phyloP scores from a whole-genome alignment of 768 basidiomycete genomes.

The Podaxis sp. region DNA sequence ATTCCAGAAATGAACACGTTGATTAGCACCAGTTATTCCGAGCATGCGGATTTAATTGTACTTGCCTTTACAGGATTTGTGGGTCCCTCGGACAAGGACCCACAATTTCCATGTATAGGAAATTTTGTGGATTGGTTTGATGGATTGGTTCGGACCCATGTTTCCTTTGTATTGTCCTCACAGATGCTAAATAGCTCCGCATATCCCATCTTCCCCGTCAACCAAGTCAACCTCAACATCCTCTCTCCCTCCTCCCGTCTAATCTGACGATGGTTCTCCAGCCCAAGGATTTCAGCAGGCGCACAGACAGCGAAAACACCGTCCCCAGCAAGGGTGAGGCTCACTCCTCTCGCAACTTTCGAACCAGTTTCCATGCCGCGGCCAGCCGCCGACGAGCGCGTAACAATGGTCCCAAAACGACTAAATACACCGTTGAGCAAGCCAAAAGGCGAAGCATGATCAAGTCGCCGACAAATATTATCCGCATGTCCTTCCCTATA shows the following conservation, averaged over 20 bases:
- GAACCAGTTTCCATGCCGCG: constrained; percentile 19
- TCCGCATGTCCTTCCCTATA: constrained; percentile 25
- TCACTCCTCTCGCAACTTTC: constrained; percentile 16
- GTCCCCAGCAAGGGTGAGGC: constrained; percentile 12
- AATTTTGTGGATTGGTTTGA: constrained; percentile 10
- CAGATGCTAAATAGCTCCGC: constrained; percentile 2
- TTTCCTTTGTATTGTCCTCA: constrained; percentile 1
- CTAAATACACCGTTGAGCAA: constrained; percentile 31
- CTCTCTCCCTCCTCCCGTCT: background rate
- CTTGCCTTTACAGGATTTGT: background rate
- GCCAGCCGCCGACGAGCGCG: constrained; percentile 38
- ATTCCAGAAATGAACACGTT: background rate
- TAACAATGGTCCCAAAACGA: constrained; percentile 21
- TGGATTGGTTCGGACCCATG: constrained; percentile 11
- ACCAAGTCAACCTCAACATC: background rate
- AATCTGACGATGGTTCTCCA: constrained; percentile 24
- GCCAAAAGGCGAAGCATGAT: constrained; percentile 31
- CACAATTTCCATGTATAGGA: constrained; percentile 1
- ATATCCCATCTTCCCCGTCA: background rate
- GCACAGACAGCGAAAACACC: constrained; percentile 12
- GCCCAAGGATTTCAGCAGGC: constrained; percentile 16
- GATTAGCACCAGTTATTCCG: no score
- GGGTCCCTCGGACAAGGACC: background rate
- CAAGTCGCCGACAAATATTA: constrained; percentile 17
- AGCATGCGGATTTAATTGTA: no score